Evolutionary conservation across 2,329 filamentous ascomycete genomes (phyloP).

Genomic region (Penicillium thymicola): DNA sequence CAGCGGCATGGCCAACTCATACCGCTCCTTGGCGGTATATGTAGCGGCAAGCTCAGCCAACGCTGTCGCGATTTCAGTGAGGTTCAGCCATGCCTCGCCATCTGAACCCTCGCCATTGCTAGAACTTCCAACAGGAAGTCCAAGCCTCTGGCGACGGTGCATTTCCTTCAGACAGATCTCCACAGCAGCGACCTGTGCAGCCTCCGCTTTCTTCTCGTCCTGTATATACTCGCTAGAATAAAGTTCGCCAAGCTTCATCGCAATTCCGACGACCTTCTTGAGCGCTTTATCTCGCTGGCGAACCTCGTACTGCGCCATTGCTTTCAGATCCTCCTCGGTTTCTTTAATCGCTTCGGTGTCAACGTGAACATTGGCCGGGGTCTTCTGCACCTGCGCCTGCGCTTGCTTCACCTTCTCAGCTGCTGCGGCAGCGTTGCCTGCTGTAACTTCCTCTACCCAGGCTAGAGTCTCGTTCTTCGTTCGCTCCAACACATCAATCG

Average conservation of each 20-base stretch:
- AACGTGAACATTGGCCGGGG: slow-evolving; percentile 20
- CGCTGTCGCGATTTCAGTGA: slow-evolving; percentile 36
- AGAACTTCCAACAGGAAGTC: slow-evolving; percentile 62
- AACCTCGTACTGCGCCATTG: slow-evolving; percentile 29
- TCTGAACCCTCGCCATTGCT: slow-evolving; percentile 23
- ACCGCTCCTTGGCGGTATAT: slow-evolving; percentile 70
- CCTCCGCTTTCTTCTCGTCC: slow-evolving; percentile 70
- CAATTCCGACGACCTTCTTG: slow-evolving; percentile 69
- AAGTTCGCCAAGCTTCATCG: slow-evolving; percentile 79
- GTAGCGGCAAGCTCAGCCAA: slow-evolving; percentile 65
- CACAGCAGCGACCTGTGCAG: slow-evolving; percentile 74
- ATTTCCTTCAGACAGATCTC: slow-evolving; percentile 75
- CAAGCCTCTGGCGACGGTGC: slow-evolving; percentile 62
- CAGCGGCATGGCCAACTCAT: slow-evolving; percentile 78
- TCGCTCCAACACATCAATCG: slow-evolving; percentile 75
- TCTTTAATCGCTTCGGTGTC: slow-evolving; percentile 23
- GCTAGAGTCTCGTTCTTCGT: slow-evolving; percentile 64
- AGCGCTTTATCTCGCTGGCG: slow-evolving; percentile 63
- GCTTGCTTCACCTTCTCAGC: slow-evolving; percentile 13
- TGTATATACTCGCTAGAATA: slow-evolving; percentile 75
- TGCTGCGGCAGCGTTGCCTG: slow-evolving; percentile 15
- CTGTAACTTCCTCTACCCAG: slow-evolving; percentile 33
- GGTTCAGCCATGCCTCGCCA: slow-evolving; percentile 37
- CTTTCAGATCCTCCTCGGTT: slow-evolving; percentile 21
- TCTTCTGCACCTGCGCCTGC: slow-evolving; percentile 19